Evolutionary conservation across 768 basidiomycete genomes (phyloP).

Genomic region (Tulasnella sp.): DNA sequence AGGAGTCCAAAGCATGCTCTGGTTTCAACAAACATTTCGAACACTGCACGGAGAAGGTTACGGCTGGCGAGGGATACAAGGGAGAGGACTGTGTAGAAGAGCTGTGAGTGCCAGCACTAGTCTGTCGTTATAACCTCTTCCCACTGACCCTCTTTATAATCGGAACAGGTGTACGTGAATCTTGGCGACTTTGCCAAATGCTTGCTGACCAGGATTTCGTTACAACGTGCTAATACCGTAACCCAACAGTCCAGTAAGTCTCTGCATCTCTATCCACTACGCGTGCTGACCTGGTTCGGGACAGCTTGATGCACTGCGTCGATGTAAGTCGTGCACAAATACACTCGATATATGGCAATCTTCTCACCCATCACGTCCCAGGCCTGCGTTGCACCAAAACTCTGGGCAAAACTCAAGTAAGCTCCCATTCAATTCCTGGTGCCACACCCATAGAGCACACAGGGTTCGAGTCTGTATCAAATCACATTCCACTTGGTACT

Average conservation of each 20-base stretch:
- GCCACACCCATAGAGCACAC: too few relatives aligned
- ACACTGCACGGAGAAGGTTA: constrained; percentile 82
- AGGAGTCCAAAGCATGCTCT: constrained; percentile 51
- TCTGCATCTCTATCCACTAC: not conserved
- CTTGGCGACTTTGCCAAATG: not conserved
- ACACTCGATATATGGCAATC: not conserved
- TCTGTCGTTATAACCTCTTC: not conserved
- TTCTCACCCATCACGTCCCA: constrained; percentile 19
- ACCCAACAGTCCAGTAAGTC: constrained; percentile 12
- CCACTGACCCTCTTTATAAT: not conserved
- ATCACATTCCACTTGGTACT: too few relatives aligned
- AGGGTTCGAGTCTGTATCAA: too few relatives aligned
- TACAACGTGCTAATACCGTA: not conserved
- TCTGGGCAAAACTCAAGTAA: constrained; percentile 58
- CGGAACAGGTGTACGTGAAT: constrained; percentile 14
- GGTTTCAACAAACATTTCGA: constrained; percentile 69
- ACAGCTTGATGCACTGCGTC: constrained; percentile 85
- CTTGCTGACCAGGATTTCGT: too few relatives aligned
- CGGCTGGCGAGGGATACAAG: constrained; percentile 69
- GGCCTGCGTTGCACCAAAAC: constrained; percentile 58
- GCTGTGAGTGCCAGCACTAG: constrained; percentile 42
- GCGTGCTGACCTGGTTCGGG: not conserved
- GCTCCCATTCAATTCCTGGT: too few relatives aligned
- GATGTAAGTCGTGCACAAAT: constrained; percentile 44
- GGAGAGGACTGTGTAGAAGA: constrained; percentile 90